Conservation (phyloP, 202 grass and related monocot species). For the Brachypodium distachyon region DNA sequence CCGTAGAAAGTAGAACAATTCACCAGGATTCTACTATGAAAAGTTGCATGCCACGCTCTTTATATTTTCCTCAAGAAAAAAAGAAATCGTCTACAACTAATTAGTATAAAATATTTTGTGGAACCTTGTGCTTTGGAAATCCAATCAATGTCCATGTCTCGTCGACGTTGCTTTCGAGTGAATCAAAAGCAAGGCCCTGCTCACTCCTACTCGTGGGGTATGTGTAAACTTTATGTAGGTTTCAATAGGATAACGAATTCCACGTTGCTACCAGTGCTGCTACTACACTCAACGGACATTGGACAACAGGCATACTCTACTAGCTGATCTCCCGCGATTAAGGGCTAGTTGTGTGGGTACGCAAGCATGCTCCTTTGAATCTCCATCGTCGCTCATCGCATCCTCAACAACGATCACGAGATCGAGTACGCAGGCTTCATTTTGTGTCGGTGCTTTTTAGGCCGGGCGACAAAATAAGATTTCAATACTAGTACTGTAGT, state of each 20-base stretch:
- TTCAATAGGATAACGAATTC: neutral
- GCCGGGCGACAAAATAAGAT: too few relatives aligned
- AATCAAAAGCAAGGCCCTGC: slow-evolving; percentile 18
- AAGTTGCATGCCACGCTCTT: too few relatives aligned
- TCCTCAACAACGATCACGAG: neutral
- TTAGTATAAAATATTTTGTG: too few relatives aligned
- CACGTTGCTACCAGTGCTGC: neutral
- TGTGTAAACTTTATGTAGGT: neutral
- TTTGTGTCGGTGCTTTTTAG: too few relatives aligned
- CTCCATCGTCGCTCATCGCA: neutral
- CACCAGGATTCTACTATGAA: neutral
- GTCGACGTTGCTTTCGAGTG: slow-evolving; percentile 15
- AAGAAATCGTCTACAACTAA: too few relatives aligned
- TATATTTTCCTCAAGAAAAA: too few relatives aligned
- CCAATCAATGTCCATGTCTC: neutral
- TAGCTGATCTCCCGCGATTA: slow-evolving; percentile 1
- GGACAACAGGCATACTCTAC: too few relatives aligned
- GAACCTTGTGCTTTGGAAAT: neutral
- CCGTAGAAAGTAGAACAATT: neutral
- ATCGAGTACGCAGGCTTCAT: neutral
- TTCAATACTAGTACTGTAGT: too few relatives aligned
- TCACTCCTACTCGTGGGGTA: too few relatives aligned
- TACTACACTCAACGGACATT: neutral
- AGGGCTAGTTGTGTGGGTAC: neutral
- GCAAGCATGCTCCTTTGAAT: neutral